Base-by-base conservation (phyloP, 371 early-diverging fungal genomes). In the Rhizomucor miehei region DNA sequence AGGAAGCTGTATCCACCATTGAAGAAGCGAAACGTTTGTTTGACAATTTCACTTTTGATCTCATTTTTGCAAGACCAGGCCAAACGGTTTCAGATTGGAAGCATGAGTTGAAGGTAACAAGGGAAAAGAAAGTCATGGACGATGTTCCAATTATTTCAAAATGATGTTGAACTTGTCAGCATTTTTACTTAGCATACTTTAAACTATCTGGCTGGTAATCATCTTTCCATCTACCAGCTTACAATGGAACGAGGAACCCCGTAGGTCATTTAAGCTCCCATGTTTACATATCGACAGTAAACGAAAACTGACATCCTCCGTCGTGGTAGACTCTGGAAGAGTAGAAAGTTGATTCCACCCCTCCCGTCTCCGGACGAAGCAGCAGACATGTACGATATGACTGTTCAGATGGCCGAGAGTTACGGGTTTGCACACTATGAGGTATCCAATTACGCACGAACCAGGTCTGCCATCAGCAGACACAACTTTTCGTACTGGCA, bases 401-500 rank as follows among this genome's bases (percentile, higher is more conserved):
- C 89, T 1, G 67, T 85, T 11, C 44, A 74, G 57, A 56, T 73
- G 16, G 75, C 82, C 10, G 44, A 51, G 0, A 50, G 59, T 5
- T 63, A 65, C 45, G 89, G 89, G 0, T 87, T 86, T 62, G 37
- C 70, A 1, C 93, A 93, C 51, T 94, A 94, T 60, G 95, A 94
- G 59, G 92, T 94, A 1, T 92, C 92, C 8, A 91, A 81, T 38
- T 94, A 89, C 63, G 83, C 84, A 0, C 60, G 65, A 40, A 52
- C 57, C 17, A 41, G 51, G 6, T 43, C 34, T 0, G 73, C 79
- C 12, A 81, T 88, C 40, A 84, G 90, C 52, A 54, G 58, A 29
- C 95, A 94, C 62, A 94, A 94, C 59, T 80, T 66, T 60, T 79
- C 84, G 0, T 94, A 94, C 66, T 94, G 95, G 95, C 74, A 69